phyloP scores from a whole-genome alignment of 1,284 basidiomycete genomes.

The Ustilago lituana region DNA sequence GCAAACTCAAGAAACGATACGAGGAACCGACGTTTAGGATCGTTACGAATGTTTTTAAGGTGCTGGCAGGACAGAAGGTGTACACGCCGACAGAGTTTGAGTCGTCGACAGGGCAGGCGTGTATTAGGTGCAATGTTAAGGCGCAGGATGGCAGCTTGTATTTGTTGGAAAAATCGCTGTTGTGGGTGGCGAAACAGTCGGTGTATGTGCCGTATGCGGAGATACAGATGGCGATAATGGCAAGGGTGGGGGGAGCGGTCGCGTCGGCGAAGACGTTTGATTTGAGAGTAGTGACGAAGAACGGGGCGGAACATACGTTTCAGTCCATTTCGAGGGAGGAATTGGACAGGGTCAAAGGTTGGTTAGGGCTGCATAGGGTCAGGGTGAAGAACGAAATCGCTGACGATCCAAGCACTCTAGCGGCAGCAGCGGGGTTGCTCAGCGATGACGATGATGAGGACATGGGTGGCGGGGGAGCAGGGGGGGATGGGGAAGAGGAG shows the following conservation, averaged over 20 bases:
- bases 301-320: slow-evolving; percentile 75
- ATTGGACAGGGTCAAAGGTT: slow-evolving; percentile 83
- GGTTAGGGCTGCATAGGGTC: slow-evolving; percentile 89
- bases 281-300: slow-evolving; percentile 85
- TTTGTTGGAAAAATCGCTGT: slow-evolving; percentile 95
- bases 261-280: slow-evolving; percentile 93
- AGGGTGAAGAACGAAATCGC: slow-evolving; percentile 97
- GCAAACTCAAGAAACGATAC: slow-evolving; percentile 87
- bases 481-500: slow-evolving; percentile 65
- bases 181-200: slow-evolving; percentile 97
- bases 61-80: slow-evolving; percentile 89
- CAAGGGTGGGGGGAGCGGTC: slow-evolving; percentile 88
- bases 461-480: slow-evolving; percentile 71
- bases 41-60: slow-evolving; percentile 92
- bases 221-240: slow-evolving; percentile 90
- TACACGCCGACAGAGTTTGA: slow-evolving; percentile 71
- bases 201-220: slow-evolving; percentile 90
- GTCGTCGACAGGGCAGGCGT: slow-evolving; percentile 70
- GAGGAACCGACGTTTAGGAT: slow-evolving; percentile 95
- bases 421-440: slow-evolving; percentile 72
- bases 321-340: slow-evolving; percentile 96
- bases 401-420: slow-evolving; percentile 72
- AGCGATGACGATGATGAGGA: slow-evolving; percentile 76
- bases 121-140: slow-evolving; percentile 95
- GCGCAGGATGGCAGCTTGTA: slow-evolving; percentile 96